Base-by-base conservation (phyloP, 257 asterid species). In the Petrea volubilis region DNA sequence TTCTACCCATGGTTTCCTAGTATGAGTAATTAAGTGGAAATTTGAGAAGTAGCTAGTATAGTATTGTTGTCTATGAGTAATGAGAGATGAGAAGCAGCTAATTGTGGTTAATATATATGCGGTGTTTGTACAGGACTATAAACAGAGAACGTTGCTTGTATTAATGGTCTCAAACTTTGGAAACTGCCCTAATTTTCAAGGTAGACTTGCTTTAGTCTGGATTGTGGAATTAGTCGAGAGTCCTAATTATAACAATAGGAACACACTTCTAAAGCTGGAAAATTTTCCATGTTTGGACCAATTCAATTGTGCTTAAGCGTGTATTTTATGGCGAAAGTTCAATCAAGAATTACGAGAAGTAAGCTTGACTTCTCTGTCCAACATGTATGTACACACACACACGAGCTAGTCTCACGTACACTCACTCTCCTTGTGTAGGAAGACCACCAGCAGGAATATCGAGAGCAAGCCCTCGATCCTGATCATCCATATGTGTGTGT, bases 141-240 rank as follows among this genome's bases (percentile, higher is more conserved):
- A 68, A 76, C 63, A 69, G 72, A 23, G 55, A 61, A 53, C 21
- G 38, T 13, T 63, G 2, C 21, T n/a, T 61, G 61, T 56, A n/a
- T n/a, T n/a, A 44, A 58, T 70, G 36, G 43, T 55, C 57, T 7
- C 33, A 27, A 27, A 46, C 58, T 12, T 38, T 34, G 28, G 12
- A 25, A 33, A 23, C 10, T n/a, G 38, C 7, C 28, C 60, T 27
- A 18, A 25, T 53, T 40, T 25, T 7, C 28, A 9, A 12, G 24
- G 52, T 49, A 43, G 20, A 12, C 23, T 40, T 36, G 3, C 1
- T 60, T 12, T n/a, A 60, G 2, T 15, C 34, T 49, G 21, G 40
- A 14, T 47, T 21, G 67, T 57, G 29, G 60, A 70, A 43, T 43
- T 38, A 23, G 4, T 56, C 15, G 21, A 23, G 23, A 5, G 10